Evolutionary conservation across 768 basidiomycete species (phyloP).

Genomic region (Sporobolomyces pararoseus): DNA sequence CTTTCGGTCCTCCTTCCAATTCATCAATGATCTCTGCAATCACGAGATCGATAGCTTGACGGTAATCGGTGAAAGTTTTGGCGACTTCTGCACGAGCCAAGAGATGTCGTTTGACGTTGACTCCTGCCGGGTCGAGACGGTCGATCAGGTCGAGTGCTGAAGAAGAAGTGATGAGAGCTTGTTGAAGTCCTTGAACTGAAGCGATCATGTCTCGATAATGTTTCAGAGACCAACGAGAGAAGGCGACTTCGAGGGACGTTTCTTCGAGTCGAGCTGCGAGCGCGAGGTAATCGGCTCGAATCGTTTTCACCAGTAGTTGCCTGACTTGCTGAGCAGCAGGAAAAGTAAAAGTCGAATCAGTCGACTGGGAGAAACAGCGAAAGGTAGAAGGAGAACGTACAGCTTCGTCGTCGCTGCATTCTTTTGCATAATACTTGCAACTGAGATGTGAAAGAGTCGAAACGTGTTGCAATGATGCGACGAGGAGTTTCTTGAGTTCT

Average conservation of each 20-base stretch:
- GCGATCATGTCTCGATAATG: conserved; percentile 28
- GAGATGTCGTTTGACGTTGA: conserved; percentile 35
- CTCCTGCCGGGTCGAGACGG: conserved; percentile 35
- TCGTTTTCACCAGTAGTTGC: conserved; percentile 33
- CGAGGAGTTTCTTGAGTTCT: conserved; percentile 45
- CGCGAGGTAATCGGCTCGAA: conserved; percentile 36
- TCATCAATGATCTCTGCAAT: conserved; percentile 76
- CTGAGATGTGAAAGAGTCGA: conserved; percentile 34
- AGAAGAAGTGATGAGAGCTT: conserved; percentile 37
- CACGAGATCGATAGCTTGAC: conserved; percentile 90
- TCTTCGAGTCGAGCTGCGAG: conserved; percentile 32
- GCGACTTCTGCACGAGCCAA: conserved; percentile 72
- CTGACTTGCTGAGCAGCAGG: conserved; percentile 21
- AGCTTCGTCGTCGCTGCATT: conserved; percentile 29
- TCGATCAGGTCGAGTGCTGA: conserved; percentile 39
- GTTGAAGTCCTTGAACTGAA: conserved; percentile 35
- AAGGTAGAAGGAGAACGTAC: conserved; percentile 1
- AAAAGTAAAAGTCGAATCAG: not conserved
- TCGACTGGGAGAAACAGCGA: no score
- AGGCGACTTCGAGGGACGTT: conserved; percentile 22
- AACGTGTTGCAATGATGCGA: conserved; percentile 34
- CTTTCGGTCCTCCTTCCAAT: conserved; percentile 9
- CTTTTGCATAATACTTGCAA: conserved; percentile 35
- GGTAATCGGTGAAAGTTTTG: conserved; percentile 57
- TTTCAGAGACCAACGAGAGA: conserved; percentile 26